Base-by-base conservation (phyloP, 371 early-diverging fungal species). In the Mucor piriformis region DNA sequence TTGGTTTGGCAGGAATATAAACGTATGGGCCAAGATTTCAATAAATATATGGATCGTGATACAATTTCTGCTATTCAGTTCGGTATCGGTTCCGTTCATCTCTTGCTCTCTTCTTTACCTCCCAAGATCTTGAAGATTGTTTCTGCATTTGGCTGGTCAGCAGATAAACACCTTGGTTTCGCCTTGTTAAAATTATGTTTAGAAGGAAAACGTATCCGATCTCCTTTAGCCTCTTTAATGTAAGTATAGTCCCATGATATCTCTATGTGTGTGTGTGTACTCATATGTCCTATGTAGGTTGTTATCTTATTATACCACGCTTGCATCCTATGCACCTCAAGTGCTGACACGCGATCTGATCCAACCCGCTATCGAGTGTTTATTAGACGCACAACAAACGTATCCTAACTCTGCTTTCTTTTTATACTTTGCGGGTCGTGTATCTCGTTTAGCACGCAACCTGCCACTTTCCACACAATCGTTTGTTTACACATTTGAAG, bases 331-430 rank as follows among this genome's bases (percentile, higher is more conserved):
- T 59, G 78, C 76, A 3, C 81, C 81, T 24, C 81, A 75, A 48
- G 58, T 81, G 3, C 64, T 81, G n/a, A 66, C 73, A 3, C 54
- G 65, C 6, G 78, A 77, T 15, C 40, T 77, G 2, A 65, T 76
- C 6, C 78, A 81, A 50, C 76, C 84, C 16, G 85, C 87, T 13
- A 81, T 83, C 43, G 83, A 83, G 64, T 79, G 82, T 25, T 64
- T 86, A 10, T 56, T 82, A 40, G 84, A 84, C 29, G 86, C 88
- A 1, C 77, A 84, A 27, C 55, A 76, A 20, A 71, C 70, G 18
- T 84, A 82, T 51, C 82, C 83, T n/a, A 83, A 83, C 35, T 84
- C 85, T 1, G 84, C 85, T 3, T 83, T 85, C 54, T 87, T 87
- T 67, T 59, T 84, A 12, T 85, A 80, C 50, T 84, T 84, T 68